Percentiles rank a stretch among this genome's conserved stretches.
Evolutionary conservation across 768 basidiomycete genomes (phyloP).

Genomic region (Suillus bovinus): DNA sequence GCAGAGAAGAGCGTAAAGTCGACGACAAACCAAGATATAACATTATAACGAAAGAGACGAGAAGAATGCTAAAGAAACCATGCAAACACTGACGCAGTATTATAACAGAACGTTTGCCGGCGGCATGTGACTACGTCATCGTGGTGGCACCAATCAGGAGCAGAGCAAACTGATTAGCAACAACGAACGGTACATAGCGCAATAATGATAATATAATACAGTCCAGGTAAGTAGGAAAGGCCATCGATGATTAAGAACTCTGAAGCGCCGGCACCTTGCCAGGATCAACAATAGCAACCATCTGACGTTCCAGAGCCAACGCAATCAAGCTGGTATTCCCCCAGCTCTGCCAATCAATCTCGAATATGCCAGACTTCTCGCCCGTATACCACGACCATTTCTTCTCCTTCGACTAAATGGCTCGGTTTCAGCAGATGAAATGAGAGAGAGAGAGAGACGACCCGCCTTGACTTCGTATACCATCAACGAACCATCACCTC

Average conservation of each 20-base stretch:
- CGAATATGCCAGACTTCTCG: slow-evolving; percentile 68
- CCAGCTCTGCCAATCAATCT: slow-evolving; percentile 72
- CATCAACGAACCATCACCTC: slow-evolving; percentile 75
- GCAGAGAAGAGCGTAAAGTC: slow-evolving; percentile 18
- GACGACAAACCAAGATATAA: slow-evolving; percentile 13
- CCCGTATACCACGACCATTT: slow-evolving; percentile 67
- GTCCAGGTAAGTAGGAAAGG: neutral
- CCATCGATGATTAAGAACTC: neutral
- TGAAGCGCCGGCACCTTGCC: slow-evolving; percentile 41
- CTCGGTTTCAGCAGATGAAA: slow-evolving; percentile 11
- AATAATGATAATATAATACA: slow-evolving; percentile 9
- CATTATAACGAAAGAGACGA: slow-evolving; percentile 18
- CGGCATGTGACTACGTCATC: slow-evolving; percentile 3
- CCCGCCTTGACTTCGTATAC: slow-evolving; percentile 70
- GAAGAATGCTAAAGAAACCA: neutral
- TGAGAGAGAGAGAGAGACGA: slow-evolving; percentile 8
- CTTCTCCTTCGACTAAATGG: slow-evolving; percentile 44
- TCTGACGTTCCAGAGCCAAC: slow-evolving; percentile 64
- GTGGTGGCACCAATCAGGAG: neutral
- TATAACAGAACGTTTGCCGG: neutral
- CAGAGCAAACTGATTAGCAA: neutral
- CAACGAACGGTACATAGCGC: slow-evolving; percentile 5
- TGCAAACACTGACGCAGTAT: neutral
- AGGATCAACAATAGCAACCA: slow-evolving; percentile 70
- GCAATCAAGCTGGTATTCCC: slow-evolving; percentile 60